Percentiles rank a stretch among this genome's conserved stretches.
phyloP scores from a whole-genome alignment of 192 early-diverging fungal species.

The Thoreauomyces humboldtii region DNA sequence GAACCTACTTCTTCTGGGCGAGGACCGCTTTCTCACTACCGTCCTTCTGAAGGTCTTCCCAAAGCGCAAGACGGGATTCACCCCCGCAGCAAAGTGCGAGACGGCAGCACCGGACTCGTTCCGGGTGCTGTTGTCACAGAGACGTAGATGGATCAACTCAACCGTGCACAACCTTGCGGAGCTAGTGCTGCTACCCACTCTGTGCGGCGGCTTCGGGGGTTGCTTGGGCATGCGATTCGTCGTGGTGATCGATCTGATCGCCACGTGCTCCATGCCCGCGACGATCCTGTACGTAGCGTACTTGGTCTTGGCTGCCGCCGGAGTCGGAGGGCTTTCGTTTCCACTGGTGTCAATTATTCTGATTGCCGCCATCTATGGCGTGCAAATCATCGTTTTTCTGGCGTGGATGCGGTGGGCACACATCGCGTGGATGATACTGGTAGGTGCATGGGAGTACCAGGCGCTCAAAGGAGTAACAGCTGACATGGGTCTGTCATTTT shows the following conservation, averaged over 20 bases:
- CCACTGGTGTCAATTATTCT: constrained; percentile 77
- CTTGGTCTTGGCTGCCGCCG: constrained; percentile 59
- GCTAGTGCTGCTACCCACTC: constrained; percentile 69
- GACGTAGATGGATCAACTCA: constrained; percentile 94
- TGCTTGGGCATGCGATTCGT: constrained; percentile 94
- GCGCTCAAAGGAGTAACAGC: too few species aligned
- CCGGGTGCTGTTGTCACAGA: constrained; percentile 83
- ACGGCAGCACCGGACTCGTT: constrained; percentile 86
- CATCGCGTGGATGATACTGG: constrained; percentile 90
- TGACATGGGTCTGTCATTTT: too few species aligned
- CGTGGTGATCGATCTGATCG: constrained; percentile 74
- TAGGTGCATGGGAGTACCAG: constrained; percentile 18
- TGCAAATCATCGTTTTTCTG: constrained; percentile 81
- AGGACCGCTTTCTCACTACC: constrained; percentile 90
- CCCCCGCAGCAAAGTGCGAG: constrained; percentile 76
- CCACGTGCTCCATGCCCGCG: constrained; percentile 67
- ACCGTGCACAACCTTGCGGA: constrained; percentile 91
- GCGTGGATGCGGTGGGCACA: constrained; percentile 63
- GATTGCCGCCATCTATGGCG: constrained; percentile 81
- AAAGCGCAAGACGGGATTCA: constrained; percentile 82
- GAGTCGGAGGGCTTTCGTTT: constrained; percentile 28
- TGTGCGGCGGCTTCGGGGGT: constrained; percentile 79
- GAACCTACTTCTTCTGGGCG: constrained; percentile 85
- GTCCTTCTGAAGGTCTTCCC: constrained; percentile 94
- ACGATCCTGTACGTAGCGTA: constrained; percentile 43